Conservation (phyloP, 805 yeast species). For the Zygosaccharomyces lentus region DNA sequence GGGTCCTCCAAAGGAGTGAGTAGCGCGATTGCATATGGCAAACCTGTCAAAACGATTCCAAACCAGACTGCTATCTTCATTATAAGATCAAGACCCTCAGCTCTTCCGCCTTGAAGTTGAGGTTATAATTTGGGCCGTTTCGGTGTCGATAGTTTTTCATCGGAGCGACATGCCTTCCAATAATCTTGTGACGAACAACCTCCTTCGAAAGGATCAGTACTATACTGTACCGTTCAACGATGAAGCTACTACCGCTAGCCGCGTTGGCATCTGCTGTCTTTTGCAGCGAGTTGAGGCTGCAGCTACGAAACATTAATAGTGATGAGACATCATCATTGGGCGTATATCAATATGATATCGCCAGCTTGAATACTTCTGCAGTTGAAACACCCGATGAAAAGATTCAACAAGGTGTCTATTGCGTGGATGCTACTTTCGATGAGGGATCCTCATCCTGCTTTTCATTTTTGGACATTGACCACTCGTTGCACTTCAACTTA, state of each 20-base stretch:
- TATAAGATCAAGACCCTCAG: not conserved
- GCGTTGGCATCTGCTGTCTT: conserved; percentile 2
- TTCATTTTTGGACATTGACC: conserved; percentile 19
- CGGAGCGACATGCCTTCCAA: not conserved
- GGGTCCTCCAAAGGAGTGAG: conserved; percentile 24
- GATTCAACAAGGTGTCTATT: conserved; percentile 12
- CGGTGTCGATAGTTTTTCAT: not conserved
- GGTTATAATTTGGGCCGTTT: no score
- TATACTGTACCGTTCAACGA: not conserved
- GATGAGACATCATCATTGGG: conserved; percentile 5
- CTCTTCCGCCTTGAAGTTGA: not conserved
- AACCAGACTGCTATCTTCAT: not conserved
- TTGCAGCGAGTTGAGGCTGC: conserved; percentile 5
- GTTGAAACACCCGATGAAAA: not conserved
- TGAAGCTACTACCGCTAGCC: conserved; percentile 1
- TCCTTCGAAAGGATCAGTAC: not conserved
- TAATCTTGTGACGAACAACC: not conserved
- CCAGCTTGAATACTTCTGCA: conserved; percentile 1
- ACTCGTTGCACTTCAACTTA: conserved; percentile 26
- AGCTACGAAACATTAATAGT: conserved; percentile 5
- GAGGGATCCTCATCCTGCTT: conserved; percentile 22
- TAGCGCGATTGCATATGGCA: conserved; percentile 8
- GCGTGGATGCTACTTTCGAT: conserved; percentile 21
- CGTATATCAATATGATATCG: conserved; percentile 5
- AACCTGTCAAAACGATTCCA: not conserved